phyloP scores from a whole-genome alignment of 1,284 basidiomycete genomes.

The Hortiboletus rubellus region DNA sequence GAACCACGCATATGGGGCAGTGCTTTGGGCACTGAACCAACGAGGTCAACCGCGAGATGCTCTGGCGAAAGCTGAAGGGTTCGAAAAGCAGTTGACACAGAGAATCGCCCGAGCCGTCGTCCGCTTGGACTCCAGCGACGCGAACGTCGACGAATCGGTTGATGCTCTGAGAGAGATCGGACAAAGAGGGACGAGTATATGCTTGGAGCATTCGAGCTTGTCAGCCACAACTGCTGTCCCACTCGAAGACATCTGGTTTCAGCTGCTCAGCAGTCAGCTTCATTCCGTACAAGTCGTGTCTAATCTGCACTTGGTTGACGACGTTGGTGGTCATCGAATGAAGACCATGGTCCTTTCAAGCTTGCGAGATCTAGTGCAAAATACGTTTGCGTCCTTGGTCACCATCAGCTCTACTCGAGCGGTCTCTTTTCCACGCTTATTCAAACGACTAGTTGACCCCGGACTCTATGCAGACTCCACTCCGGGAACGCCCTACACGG shows the following conservation, averaged over 20 bases:
- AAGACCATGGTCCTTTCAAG: conserved; percentile 42
- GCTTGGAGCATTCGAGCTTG: conserved; percentile 60
- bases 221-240: conserved; percentile 46
- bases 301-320: conserved; percentile 24
- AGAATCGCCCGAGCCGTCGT: conserved; percentile 46
- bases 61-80: conserved; percentile 63
- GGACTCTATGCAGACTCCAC: conserved; percentile 46
- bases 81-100: conserved; percentile 57
- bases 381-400: conserved; percentile 83
- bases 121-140: conserved; percentile 21
- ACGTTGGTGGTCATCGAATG: conserved; percentile 13
- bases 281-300: conserved; percentile 75
- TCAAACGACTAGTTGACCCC: conserved; percentile 85
- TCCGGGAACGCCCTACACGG: conserved; percentile 77
- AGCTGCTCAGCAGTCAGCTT: conserved; percentile 79
- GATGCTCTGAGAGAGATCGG: conserved; percentile 55
- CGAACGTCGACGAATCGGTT: conserved; percentile 36
- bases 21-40: conserved; percentile 80
- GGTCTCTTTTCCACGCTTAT: conserved; percentile 88
- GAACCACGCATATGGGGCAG: conserved; percentile 68
- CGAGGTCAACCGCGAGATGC: conserved; percentile 65
- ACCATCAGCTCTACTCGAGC: conserved; percentile 80
- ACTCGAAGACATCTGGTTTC: conserved; percentile 90
- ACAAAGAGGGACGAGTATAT: conserved; percentile 64
- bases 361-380: conserved; percentile 77